phyloP scores from a whole-genome alignment of 2,329 filamentous ascomycete genomes.

The Apiospora sp. region DNA sequence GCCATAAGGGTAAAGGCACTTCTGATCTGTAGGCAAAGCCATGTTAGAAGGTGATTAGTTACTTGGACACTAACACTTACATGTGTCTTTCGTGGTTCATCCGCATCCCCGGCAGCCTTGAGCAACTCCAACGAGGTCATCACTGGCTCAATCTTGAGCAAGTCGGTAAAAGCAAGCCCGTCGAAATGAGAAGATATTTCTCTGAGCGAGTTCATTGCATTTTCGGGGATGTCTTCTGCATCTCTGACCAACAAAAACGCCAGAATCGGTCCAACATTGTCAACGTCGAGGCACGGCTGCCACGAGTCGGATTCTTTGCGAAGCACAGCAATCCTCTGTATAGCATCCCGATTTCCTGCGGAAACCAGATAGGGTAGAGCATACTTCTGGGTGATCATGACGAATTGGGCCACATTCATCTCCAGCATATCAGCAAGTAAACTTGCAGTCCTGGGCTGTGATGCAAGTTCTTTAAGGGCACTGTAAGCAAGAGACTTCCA shows the following conservation, averaged over 20 bases:
- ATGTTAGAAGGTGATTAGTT: not conserved
- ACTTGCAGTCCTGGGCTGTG: constrained; percentile 82
- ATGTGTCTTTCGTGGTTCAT: constrained; percentile 61
- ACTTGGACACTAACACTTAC: constrained; percentile 53
- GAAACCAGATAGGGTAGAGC: constrained; percentile 89
- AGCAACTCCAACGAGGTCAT: constrained; percentile 82
- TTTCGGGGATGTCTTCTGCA: constrained; percentile 64
- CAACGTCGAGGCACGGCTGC: constrained; percentile 60
- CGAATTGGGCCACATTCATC: constrained; percentile 76
- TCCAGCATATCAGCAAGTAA: constrained; percentile 83
- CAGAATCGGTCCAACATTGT: constrained; percentile 65
- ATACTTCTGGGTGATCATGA: constrained; percentile 78
- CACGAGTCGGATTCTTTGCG: constrained; percentile 73
- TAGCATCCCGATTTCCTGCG: constrained; percentile 77
- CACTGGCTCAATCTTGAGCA: constrained; percentile 79
- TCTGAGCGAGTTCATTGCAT: constrained; percentile 72
- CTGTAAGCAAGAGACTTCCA: constrained; percentile 87
- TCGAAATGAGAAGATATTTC: constrained; percentile 76
- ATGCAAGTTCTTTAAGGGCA: constrained; percentile 81
- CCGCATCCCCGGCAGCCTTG: constrained; percentile 76
- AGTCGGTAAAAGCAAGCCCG: constrained; percentile 68
- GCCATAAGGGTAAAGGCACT: constrained; percentile 57
- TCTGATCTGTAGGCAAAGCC: constrained; percentile 48
- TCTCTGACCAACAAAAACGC: constrained; percentile 68
- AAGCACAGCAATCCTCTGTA: constrained; percentile 82